Evolutionary conservation across 2,329 filamentous ascomycete species (phyloP).

Genomic region (Penicillium nordicum): DNA sequence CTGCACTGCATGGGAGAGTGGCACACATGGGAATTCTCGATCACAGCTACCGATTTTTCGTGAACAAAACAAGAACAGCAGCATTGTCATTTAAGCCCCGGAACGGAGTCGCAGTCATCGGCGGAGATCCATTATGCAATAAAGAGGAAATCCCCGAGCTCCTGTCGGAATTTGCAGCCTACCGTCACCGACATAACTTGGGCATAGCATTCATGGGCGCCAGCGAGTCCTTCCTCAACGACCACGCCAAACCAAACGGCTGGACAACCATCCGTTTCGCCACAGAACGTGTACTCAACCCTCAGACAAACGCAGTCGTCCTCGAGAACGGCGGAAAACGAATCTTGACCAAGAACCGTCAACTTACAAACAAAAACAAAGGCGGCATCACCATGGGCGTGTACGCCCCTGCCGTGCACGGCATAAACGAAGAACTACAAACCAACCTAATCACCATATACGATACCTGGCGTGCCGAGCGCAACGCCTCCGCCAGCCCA

Average conservation of each 20-base stretch:
- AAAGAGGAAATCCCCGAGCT: conserved; percentile 24
- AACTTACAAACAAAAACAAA: conserved; percentile 36
- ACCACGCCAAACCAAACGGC: conserved; percentile 26
- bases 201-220: conserved; percentile 39
- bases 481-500: conserved; percentile 29
- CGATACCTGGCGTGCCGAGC: conserved; percentile 37
- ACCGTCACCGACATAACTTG: conserved; percentile 30
- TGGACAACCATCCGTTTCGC: conserved; percentile 41
- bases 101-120: conserved; percentile 37
- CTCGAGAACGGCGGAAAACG: conserved; percentile 36
- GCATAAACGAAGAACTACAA: conserved; percentile 31
- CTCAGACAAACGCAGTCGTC: conserved; percentile 39
- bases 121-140: conserved; percentile 40
- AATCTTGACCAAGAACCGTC: conserved; percentile 36
- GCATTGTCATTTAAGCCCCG: conserved; percentile 41
- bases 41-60: conserved; percentile 41
- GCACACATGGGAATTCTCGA: conserved; percentile 47
- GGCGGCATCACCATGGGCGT: conserved; percentile 34
- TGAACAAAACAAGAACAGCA: conserved; percentile 34
- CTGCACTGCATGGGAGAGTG: conserved; percentile 36
- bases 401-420: conserved; percentile 33
- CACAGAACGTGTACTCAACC: conserved; percentile 41
- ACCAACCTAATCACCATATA: conserved; percentile 35
- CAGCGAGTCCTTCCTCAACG: conserved; percentile 30
- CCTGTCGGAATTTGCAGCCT: conserved; percentile 36